Percentiles rank a stretch among this genome's conserved stretches.
phyloP scores from a whole-genome alignment of 306 rosid genomes.

The Macrotyloma uniflorum region DNA sequence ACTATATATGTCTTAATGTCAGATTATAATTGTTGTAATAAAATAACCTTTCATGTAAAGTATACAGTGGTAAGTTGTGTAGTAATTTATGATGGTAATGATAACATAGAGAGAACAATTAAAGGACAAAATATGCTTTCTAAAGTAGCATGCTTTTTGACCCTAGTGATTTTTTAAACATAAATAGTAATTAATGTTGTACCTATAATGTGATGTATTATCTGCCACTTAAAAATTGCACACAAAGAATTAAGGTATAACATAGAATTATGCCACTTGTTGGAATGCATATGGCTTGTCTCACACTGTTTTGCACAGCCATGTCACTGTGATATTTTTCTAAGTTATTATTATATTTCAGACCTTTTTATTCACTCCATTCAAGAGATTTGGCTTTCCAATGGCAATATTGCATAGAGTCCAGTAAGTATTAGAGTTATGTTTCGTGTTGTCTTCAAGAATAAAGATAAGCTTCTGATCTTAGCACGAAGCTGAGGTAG shows the following conservation, averaged over 20 bases:
- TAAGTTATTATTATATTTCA: constrained; percentile 2
- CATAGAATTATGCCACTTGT: constrained; percentile 29
- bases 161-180: constrained; percentile 10
- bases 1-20: not conserved
- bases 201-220: constrained; percentile 20
- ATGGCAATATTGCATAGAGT: constrained; percentile 37
- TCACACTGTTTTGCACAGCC: constrained; percentile 35
- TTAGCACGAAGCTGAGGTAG: constrained; percentile 13
- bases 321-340: constrained; percentile 36
- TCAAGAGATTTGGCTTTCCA: constrained; percentile 51
- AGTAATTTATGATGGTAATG: constrained; percentile 42
- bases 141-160: constrained; percentile 52
- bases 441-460: constrained; percentile 32
- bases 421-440: constrained; percentile 26
- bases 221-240: not conserved
- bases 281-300: constrained; percentile 40
- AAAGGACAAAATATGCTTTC: constrained; percentile 68
- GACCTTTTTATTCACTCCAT: constrained; percentile 26
- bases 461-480: constrained; percentile 20
- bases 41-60: constrained; percentile 32
- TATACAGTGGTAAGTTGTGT: constrained; percentile 33
- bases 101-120: constrained; percentile 52
- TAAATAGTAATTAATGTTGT: constrained; percentile 19
- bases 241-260: not conserved
- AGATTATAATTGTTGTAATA: not conserved